Base-by-base conservation (phyloP, 495 filamentous ascomycete species). In the Penicillium fimorum region DNA sequence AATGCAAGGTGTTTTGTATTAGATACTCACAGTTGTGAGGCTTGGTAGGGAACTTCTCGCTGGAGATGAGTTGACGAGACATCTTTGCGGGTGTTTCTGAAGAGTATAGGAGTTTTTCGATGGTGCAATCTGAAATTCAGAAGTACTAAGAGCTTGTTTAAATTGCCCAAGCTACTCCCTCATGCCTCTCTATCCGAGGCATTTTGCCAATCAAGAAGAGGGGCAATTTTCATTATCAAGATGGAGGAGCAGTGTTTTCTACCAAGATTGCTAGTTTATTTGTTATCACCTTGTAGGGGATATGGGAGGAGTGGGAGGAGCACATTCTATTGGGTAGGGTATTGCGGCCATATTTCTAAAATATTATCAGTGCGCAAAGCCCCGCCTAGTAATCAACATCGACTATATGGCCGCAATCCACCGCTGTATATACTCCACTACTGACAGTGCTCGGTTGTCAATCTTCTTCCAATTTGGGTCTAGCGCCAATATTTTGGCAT, bases 1-100 rank as follows among this genome's bases (percentile, higher is more conserved):
- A 17, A 9, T 27, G 20, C 11, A 15, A 13, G 5, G 9, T 11
- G 9, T 24, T 11, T 22, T 25, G 12, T 3, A 32, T 18, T 17
- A 30, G 44, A 35, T 7, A 62, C 62, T 61, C 30, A 73, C 71
- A 74, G 61, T 74, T 74, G 53, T 74, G 71, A 41, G 71, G 71
- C 64, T 74, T 74, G 45, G 70, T 48, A 56, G 71, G 71, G 57
- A 74, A 74, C 48, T 74, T 74, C 20, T 71, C 70, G 63, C 66
- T 71, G 47, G 69, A 74, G 20, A 74, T 74, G 57, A 74, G 71
- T 60, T 74, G 59, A 52, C 71, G 70, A 27, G 71, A 72, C 71
- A 74, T 74, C 18, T 42, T 41, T 4, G 53, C 61, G 70, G 53
- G 15, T 32, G 22, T 18, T n/a, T 37, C 42, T 40, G 3, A 46